Conservation (phyloP, 441 rosid genomes). For the Corymbia calophylla region DNA sequence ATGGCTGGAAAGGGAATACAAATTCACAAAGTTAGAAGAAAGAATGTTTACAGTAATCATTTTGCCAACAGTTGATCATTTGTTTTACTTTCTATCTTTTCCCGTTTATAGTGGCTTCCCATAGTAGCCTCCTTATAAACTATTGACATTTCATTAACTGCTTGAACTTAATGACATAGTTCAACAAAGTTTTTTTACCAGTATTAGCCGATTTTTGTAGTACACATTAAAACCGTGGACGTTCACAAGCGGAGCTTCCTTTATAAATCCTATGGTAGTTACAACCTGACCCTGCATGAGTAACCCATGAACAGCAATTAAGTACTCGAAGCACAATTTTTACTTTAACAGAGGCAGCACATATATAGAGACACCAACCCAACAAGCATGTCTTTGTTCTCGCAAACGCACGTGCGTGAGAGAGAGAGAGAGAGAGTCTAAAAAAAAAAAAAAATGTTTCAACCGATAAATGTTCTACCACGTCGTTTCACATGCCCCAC, state of each 20-base stretch:
- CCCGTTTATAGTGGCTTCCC: not conserved
- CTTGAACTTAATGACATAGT: not conserved
- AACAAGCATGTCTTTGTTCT: not conserved
- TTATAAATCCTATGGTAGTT: constrained; percentile 89
- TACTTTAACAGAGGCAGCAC: not conserved
- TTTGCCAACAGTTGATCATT: not conserved
- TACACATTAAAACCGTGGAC: constrained; percentile 85
- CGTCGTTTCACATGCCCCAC: not conserved
- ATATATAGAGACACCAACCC: not conserved
- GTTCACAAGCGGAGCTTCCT: constrained; percentile 76
- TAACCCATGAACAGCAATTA: constrained; percentile 7
- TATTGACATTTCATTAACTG: not conserved
- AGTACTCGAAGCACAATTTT: not conserved
- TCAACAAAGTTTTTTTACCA: constrained; percentile 33
- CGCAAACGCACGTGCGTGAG: not conserved
- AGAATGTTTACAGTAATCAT: not conserved
- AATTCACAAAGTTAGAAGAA: not conserved
- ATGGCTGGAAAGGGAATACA: constrained; percentile 56
- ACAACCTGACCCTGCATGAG: constrained; percentile 57
- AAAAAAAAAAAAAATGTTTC: not conserved
- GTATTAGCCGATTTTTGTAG: constrained; percentile 88
- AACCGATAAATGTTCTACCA: not conserved
- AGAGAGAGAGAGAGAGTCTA: not conserved
- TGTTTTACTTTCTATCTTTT: not conserved
- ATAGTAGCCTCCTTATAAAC: not conserved